phyloP scores from a whole-genome alignment of 129 eudicot genomes.

The Mikania micrantha region DNA sequence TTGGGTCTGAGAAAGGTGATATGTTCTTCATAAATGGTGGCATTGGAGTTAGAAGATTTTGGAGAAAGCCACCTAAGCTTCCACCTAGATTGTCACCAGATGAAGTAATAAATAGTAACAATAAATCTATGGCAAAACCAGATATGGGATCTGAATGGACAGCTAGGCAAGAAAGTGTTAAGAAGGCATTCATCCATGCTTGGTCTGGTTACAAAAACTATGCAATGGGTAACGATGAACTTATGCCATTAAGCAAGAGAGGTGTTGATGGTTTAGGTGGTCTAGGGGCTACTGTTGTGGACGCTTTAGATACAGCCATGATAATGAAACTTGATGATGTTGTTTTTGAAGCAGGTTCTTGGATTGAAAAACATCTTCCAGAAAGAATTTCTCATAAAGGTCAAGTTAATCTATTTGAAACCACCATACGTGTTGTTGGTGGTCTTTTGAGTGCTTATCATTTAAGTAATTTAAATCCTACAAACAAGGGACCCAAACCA shows the following conservation, averaged over 20 bases:
- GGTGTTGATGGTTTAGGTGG: conserved; percentile 97
- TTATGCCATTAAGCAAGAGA: conserved; percentile 75
- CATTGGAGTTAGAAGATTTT: conserved; percentile 47
- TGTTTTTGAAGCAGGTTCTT: conserved; percentile 81
- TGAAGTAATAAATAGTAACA: conserved; percentile 39
- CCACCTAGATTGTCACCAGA: conserved; percentile 91
- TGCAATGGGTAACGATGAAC: conserved; percentile 96
- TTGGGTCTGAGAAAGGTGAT: conserved; percentile 31
- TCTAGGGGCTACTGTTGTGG: conserved; percentile 87
- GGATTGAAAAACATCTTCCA: conserved; percentile 78
- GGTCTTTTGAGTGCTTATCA: conserved; percentile 98
- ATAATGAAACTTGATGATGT: conserved; percentile 81
- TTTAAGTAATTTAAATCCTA: conserved; percentile 47
- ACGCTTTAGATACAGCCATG: conserved; percentile 96
- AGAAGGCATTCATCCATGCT: conserved; percentile 77
- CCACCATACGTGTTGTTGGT: conserved; percentile 91
- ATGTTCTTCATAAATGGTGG: conserved; percentile 33
- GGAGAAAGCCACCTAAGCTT: conserved; percentile 81
- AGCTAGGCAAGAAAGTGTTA: conserved; percentile 56
- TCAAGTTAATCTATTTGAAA: conserved; percentile 91
- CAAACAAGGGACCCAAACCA: conserved; percentile 63
- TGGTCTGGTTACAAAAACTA: conserved; percentile 80
- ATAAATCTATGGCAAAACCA: conserved; percentile 13
- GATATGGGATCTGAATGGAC: conserved; percentile 40
- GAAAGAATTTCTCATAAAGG: conserved; percentile 67